Evolutionary conservation across 441 rosid genomes (phyloP), one percentile per base, ranked within the genome.

Genomic region (Biscutella laevigata): DNA sequence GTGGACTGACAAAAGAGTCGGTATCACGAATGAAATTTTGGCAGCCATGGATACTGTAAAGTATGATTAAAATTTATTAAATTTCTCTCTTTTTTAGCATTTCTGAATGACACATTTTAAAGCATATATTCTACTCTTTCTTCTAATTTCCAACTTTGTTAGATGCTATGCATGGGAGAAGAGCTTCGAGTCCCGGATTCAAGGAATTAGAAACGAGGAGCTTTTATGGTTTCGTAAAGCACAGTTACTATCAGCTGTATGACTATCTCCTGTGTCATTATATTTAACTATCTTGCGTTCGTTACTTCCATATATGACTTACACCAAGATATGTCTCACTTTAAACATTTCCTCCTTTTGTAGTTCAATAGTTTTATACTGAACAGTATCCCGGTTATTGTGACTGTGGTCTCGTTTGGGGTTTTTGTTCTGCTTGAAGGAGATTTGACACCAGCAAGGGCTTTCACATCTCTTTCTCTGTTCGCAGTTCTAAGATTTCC

Each of bases 91-190:
- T 13, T 56, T 37, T 57, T 15, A 22, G 36, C 30, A 42, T 73
- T 30, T 36, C 27, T 39, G 8, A 33, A 38, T 42, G 22, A 11
- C 41, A 27, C 35, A 59, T 35, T 36, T 7, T 10, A 15, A 49
- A 50, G 39, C 47, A 61, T 14, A 35, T 67, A 27, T 35, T 32
- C 25, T 24, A 32, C 17, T 7, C 4, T 33, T 25, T 2, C 6
- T 35, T 33, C 64, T 10, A 21, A 45, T 12, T 37, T 37, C 4
- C 8, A 22, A 39, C 44, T 44, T 61, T 46, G 71, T 62, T 74
- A 94, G 99, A 74, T 86, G 95, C 57, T 94, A 89, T 74, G 95
- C 94, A 22, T 94, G 99, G 99, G 99, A 94, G 70, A 78, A 75
- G 68, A 94, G 96, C 78, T 84, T 94, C 53, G 88, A 84, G 59